Conservation (phyloP, 2,329 filamentous ascomycete genomes). For the Fonsecaea pedrosoi region DNA sequence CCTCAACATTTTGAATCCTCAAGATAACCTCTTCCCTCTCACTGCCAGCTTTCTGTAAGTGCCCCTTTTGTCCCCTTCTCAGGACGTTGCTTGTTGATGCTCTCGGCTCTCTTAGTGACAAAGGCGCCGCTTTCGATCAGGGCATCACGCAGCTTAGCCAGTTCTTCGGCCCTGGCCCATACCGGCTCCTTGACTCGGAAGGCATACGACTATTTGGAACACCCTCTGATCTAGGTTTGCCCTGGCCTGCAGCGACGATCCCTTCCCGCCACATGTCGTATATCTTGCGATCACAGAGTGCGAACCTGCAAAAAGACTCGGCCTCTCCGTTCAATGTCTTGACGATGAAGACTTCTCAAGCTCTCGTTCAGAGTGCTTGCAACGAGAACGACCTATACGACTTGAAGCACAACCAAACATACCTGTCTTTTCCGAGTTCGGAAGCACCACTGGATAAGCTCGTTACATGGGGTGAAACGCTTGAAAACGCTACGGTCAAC, state of each 20-base stretch:
- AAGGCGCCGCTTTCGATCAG: not conserved
- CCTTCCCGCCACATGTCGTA: not conserved
- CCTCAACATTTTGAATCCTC: constrained; percentile 3
- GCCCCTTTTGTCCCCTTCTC: not conserved
- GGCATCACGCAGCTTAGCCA: not conserved
- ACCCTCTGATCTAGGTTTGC: not conserved
- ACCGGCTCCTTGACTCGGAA: not conserved
- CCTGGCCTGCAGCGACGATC: not conserved
- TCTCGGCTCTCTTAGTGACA: not conserved
- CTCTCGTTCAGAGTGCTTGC: not conserved
- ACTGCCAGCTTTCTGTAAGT: not conserved
- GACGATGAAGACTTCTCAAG: constrained; percentile 1
- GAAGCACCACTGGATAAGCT: not conserved
- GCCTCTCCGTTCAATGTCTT: not conserved
- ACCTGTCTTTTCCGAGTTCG: constrained; percentile 1
- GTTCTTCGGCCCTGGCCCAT: not conserved
- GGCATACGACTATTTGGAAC: not conserved
- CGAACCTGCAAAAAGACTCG: not conserved
- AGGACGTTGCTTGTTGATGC: not conserved
- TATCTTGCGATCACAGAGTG: not conserved
- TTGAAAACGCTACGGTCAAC: not conserved
- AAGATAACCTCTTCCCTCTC: not conserved
- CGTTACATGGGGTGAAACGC: not conserved
- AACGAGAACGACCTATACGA: constrained; percentile 2
- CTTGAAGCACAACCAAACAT: not conserved